Base-by-base conservation (phyloP, 2,329 filamentous ascomycete genomes). In the Colletotrichum sp. region DNA sequence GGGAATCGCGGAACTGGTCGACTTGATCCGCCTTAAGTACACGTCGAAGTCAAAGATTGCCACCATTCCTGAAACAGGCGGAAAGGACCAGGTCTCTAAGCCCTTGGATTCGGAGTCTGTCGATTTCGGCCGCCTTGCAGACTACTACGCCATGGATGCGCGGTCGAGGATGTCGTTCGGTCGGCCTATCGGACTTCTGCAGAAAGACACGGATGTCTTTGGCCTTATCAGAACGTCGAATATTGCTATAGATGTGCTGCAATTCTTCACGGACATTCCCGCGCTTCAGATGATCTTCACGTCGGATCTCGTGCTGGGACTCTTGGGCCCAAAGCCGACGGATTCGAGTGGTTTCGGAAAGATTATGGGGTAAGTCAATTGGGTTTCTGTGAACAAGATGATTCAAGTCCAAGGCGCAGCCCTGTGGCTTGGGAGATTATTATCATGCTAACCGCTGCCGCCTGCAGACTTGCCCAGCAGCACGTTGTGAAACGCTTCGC, bases 41-140 rank as follows among this genome's bases (percentile, higher is more conserved):
- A 60, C 49, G 8, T 64, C 30, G 3, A 57, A 5, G 52, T 16
- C 52, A 18, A 18, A 28, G 39, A 3, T 9, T 6, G 18, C 39
- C 18, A 44, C 2, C 39, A 44, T 18, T 44, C 8, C 18, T 44
- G 39, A 18, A 44, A 44, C 39, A 12, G 18, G 18, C 15, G 24
- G 2, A 16, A 60, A 60, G 24, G 16, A 49, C 44, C 44, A 21
- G 44, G 18, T 24, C 3, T 21, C 24, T 30, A 57, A 30, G 28
- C n/a, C 26, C 18, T 13, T 24, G 2, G 44, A 71, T 18, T 34
- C 26, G 8, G 72, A 28, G 57, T 39, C 71, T 8, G 77, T 78
- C 16, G 68, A 78, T n/a, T 78, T 78, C 12, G 77, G 76, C 8
- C 77, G 71, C 26, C 65, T 78, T 9, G 77, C 74, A 15, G 67